These are phyloP conservation scores for Neoscytalidium dimidiatum DNA, from an alignment of 2,329 filamentous ascomycete genomes.

Conservation along the genomic window DNA sequence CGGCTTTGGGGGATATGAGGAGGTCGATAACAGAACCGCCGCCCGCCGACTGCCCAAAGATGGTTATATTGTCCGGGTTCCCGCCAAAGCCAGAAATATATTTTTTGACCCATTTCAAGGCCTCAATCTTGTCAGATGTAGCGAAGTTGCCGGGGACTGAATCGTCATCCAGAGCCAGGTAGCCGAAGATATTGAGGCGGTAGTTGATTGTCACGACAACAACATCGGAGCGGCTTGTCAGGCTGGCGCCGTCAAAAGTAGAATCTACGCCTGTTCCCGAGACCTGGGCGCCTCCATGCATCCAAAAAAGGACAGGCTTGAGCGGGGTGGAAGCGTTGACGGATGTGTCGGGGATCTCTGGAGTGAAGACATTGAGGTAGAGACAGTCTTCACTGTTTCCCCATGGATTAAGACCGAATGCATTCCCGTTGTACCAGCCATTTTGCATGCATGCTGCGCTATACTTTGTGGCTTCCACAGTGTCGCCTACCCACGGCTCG, in stretches of 20 bases:
- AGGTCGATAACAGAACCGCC: conserved; percentile 32
- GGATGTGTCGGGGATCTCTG: conserved; percentile 36
- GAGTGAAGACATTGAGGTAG: conserved; percentile 34
- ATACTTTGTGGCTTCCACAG: conserved; percentile 42
- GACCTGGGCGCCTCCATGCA: conserved; percentile 18
- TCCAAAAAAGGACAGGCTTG: conserved; percentile 40
- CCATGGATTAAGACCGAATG: not conserved
- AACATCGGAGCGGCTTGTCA: conserved; percentile 51
- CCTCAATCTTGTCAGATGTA: conserved; percentile 37
- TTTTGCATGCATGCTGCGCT: conserved; percentile 49
- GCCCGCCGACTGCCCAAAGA: conserved; percentile 53
- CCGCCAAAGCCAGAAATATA: conserved; percentile 43
- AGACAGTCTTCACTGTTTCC: conserved; percentile 31
- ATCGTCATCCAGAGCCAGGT: conserved; percentile 55
- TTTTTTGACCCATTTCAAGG: conserved; percentile 39
- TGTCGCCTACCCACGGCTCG: conserved; percentile 24
- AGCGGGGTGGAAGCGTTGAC: conserved; percentile 30
- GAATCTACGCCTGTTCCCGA: conserved; percentile 21
- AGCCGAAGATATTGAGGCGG: conserved; percentile 73
- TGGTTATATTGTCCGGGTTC: conserved; percentile 39
- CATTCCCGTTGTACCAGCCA: not conserved
- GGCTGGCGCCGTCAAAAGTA: conserved; percentile 34
- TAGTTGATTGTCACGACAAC: conserved; percentile 80
- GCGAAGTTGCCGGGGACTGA: conserved; percentile 50
- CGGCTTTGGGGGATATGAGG: conserved; percentile 26